phyloP scores from a whole-genome alignment of 164 flowering plant species.

The Piper betle region DNA sequence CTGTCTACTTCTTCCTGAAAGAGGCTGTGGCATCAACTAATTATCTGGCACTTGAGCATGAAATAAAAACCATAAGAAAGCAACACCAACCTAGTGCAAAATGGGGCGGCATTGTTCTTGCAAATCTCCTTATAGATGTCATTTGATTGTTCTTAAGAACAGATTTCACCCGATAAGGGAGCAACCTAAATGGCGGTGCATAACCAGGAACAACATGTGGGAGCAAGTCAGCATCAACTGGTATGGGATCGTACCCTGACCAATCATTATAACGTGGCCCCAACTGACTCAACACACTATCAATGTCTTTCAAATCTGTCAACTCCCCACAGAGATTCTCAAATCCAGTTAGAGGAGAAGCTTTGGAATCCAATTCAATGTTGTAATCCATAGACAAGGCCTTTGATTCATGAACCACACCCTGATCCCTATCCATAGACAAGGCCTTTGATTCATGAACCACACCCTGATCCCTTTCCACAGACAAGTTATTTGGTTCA shows the following conservation, averaged over 20 bases:
- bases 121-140: constrained; percentile 66
- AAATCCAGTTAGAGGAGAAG: constrained; percentile 15
- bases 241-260: constrained; percentile 71
- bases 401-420: constrained; percentile 7
- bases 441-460: constrained; percentile 9
- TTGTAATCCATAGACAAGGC: constrained; percentile 6
- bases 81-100: constrained; percentile 72
- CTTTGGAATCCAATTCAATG: constrained; percentile 8
- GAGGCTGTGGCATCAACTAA: neutral
- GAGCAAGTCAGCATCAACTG: constrained; percentile 91
- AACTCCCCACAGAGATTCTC: constrained; percentile 31
- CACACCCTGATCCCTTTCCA: constrained; percentile 2
- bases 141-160: constrained; percentile 36
- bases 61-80: neutral
- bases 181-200: constrained; percentile 63
- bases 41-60: neutral
- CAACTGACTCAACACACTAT: constrained; percentile 53
- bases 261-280: constrained; percentile 82
- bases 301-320: constrained; percentile 34
- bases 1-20: constrained; percentile 67
- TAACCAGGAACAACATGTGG: constrained; percentile 55
- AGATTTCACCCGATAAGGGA: constrained; percentile 50
- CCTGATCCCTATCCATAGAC: constrained; percentile 1
- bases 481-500: constrained; percentile 7
- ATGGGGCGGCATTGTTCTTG: constrained; percentile 72